Base-by-base conservation (phyloP, 441 rosid species). In the Jatropha podagrica region DNA sequence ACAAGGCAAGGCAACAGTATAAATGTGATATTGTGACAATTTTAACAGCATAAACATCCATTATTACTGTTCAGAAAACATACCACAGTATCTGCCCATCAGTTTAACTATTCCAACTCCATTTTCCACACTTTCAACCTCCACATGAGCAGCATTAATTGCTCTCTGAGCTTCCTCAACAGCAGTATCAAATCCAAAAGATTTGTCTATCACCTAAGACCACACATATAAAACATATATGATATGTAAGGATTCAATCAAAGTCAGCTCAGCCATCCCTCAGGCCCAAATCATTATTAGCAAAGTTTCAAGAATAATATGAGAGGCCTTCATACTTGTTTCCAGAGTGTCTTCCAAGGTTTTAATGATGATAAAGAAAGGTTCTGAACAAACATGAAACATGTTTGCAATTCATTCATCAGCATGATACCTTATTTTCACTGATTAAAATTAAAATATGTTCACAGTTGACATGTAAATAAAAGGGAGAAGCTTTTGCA, bases 11-110 rank as follows among this genome's bases (percentile, higher is more conserved):
- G 11, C 40, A 55, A 64, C 54, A 3, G 42, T 20, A n/a, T 46
- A 15, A 68, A 76, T 37, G 18, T 17, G 26, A 64, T 14, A 38
- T 41, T 51, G 40, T 23, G 51, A 64, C 1, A 69, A 44, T 41
- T 52, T 7, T 9, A 64, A n/a, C 7, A 12, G n/a, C 48, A 17
- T 6, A 60, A 38, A 42, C 40, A 78, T 68, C 72, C 51, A 77
- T 58, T 26, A 14, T 32, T 3, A 48, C 58, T 54, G 32, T 66
- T 71, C 55, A 44, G 61, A 83, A 64, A 75, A 48, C 87, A 81
- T 79, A 90, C 98, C 94, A 60, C 96, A 88, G 74, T 91, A 82
- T 69, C 95, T 88, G 10, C 97, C 97, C 97, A 90, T 91, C 71
- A 93, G 81, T 87, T 93, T 93, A 65, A 93, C 94, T 67, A 93